Base-by-base conservation (phyloP, 148 eudicot genomes). In the Dysphania ambrosioides region DNA sequence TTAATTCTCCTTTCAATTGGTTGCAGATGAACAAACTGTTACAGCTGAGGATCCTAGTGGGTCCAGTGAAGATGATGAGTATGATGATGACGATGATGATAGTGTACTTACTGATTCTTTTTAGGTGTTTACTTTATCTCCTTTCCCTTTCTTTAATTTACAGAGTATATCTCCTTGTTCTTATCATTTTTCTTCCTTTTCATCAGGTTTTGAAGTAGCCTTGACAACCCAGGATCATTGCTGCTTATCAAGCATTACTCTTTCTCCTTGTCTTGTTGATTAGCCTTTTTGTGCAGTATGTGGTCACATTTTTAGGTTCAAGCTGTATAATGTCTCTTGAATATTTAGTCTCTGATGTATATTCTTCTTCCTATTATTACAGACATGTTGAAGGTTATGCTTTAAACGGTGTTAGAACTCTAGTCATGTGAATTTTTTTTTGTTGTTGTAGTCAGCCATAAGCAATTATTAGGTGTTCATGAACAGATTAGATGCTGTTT, bases 81-180 rank as follows among this genome's bases (percentile, higher is more conserved):
- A 73, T 62, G 85, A 84, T 68, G 82, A 84, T 36, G 84, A 84
- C 27, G 85, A 82, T 19, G 85, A 77, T 56, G 85, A 79, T 56
- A 84, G 85, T 79, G 80, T 79, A 64, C 87, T 82, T 61, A 82
- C 81, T 74, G 85, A 84, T 72, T 84, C 83, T 44, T 82, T 82
- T 71, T 82, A 84, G 85, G 87, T 84, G 73, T 32, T 76, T 66
- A 16, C 70, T 34, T 36, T 19, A 49, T 21, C 58, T 71, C 24
- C 26, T 9, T 57, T 42, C 29, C 70, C 18, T 47, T 40, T 58
- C 24, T 44, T 26, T 60, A 21, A 56, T 64, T 66, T 11, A 36
- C 42, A 16, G 13, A 21, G 13, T 36, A 34, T 23, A 59, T 72
- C 23, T 55, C 41, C 13, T 35, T 49, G 49, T 57, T 27, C 35